Percentiles rank a stretch among this genome's conserved stretches.
phyloP scores from a whole-genome alignment of 164 flowering plant genomes.

The Brasenia schreberi region DNA sequence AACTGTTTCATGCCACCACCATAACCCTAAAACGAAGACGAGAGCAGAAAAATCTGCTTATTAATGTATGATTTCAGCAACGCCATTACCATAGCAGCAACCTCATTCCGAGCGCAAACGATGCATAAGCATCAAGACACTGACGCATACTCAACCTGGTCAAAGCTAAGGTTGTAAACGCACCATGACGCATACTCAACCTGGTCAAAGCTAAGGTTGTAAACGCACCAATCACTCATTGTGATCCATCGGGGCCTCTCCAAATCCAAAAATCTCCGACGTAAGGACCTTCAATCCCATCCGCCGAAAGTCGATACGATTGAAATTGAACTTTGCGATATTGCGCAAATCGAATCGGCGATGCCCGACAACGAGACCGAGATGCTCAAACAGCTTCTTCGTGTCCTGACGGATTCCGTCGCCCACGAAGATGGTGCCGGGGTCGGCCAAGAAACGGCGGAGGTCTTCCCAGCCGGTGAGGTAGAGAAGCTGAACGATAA shows the following conservation, averaged over 20 bases:
- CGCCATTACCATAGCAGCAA: neutral
- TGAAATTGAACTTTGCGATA: too few relatives aligned
- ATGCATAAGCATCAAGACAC: slow-evolving; percentile 5
- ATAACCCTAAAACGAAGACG: too few relatives aligned
- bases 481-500: slow-evolving; percentile 7
- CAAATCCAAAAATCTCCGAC: too few relatives aligned
- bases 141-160: slow-evolving; percentile 9
- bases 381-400: slow-evolving; percentile 3
- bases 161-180: slow-evolving; percentile 1
- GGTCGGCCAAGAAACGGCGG: slow-evolving; percentile 3
- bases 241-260: neutral
- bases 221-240: slow-evolving; percentile 8
- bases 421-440: slow-evolving; percentile 4
- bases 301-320: too few relatives aligned
- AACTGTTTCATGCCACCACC: too few relatives aligned
- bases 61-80: too few relatives aligned
- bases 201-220: slow-evolving; percentile 1
- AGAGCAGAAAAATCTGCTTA: too few relatives aligned
- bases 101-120: slow-evolving; percentile 8
- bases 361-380: neutral
- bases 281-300: too few relatives aligned
- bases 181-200: too few relatives aligned
- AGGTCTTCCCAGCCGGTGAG: too few relatives aligned
- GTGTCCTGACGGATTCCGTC: slow-evolving; percentile 5
- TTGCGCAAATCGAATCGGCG: neutral